Base-by-base conservation (phyloP, 176 grass and related monocot genomes). In the Elymus sibiricus region DNA sequence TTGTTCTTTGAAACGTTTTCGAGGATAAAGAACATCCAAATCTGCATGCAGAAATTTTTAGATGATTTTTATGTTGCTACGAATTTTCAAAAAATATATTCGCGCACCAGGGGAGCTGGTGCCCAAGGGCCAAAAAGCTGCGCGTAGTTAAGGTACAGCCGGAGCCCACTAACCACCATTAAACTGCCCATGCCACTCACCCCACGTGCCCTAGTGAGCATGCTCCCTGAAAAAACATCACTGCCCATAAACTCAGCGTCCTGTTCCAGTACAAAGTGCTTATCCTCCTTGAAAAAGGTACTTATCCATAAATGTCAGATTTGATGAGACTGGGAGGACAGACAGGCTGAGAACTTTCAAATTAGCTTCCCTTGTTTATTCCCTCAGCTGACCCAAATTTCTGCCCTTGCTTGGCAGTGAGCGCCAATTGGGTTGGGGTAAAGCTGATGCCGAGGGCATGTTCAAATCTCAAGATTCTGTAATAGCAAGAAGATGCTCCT, bases 401-500 rank as follows among this genome's bases (percentile, higher is more conserved):
- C 27, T 19, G 26, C 21, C 14, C 37, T 39, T 75, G 47, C 38
- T 68, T 70, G 59, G 29, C 60, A 51, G 60, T 34, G 62, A 46
- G 85, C 61, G 19, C 85, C 27, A 27, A 22, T 29, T 67, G 26
- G 46, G 78, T 29, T 67, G 26, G 46, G 78, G 40, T 26, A 80
- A 74, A 16, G 68, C 44, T 79, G 42, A 73, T 64, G 67, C 42
- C 70, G 3, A 14, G 53, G 55, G 17, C 43, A 56, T 83, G 61
- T 87, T 90, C 85, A 79, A 68, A 84, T 47, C 66, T 79, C 26
- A 70, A 79, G 59, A 83, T 74, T 79, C 80, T 25, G 66, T 84
- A 63, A 76, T 61, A 46, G 59, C n/a, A 81, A 49, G 68, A 70
- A 80, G 47, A 62, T 84, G 58, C 75, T 63, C 24, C 31, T 68